Conservation (phyloP, 1,139 yeast genomes). For the Yamadazyma friedrichii region DNA sequence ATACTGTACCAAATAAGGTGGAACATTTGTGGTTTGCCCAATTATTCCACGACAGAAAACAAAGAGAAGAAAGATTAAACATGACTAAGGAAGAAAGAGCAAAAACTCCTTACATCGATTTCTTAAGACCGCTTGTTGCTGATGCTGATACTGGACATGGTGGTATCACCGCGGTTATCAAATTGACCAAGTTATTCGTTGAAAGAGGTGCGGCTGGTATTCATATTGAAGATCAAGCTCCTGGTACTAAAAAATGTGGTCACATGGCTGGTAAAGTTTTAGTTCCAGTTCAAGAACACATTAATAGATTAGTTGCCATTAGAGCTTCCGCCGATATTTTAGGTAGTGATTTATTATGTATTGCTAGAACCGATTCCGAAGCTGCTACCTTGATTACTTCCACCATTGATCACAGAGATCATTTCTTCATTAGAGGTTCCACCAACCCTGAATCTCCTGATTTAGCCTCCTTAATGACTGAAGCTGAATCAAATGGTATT, state of each 20-base stretch:
- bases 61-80: slow-evolving; percentile 77
- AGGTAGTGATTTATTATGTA: slow-evolving; percentile 80
- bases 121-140: slow-evolving; percentile 90
- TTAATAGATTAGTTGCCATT: slow-evolving; percentile 88
- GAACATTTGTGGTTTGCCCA: slow-evolving; percentile 97
- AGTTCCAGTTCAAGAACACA: slow-evolving; percentile 96
- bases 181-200: slow-evolving; percentile 91
- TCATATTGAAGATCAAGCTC: slow-evolving; percentile 98
- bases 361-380: slow-evolving; percentile 96
- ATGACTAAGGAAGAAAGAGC: slow-evolving; percentile 63
- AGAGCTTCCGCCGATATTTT: slow-evolving; percentile 95
- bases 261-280: slow-evolving; percentile 98
- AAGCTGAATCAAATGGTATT: slow-evolving; percentile 75
- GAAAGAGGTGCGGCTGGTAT: slow-evolving; percentile 99
- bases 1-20: slow-evolving; percentile 97
- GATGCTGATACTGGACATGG: slow-evolving; percentile 99
- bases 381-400: slow-evolving; percentile 95
- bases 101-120: slow-evolving; percentile 66
- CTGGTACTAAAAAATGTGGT: slow-evolving; percentile 98
- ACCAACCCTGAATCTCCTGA: slow-evolving; percentile 81
- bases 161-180: slow-evolving; percentile 93
- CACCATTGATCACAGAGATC: slow-evolving; percentile 93
- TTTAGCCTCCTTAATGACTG: slow-evolving; percentile 74
- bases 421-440: slow-evolving; percentile 85
- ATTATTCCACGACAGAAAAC: slow-evolving; percentile 95